Evolutionary conservation across 2,329 filamentous ascomycete species (phyloP), one percentile per base, ranked within the genome.

Genomic region (Pseudogymnoascus sp.): DNA sequence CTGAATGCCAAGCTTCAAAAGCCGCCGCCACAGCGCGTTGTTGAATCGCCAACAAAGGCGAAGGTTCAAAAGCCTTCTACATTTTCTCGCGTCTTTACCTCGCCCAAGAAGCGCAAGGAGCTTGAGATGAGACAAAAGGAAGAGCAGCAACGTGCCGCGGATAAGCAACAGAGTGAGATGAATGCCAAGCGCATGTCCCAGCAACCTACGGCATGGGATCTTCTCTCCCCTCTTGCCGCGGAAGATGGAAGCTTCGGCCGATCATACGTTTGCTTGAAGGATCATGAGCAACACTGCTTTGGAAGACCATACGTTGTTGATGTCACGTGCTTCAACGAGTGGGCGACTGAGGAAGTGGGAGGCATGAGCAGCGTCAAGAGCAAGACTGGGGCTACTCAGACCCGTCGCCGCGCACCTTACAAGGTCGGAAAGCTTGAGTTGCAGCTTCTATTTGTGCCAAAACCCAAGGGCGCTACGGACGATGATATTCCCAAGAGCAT

Each of bases 401-500:
- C 90, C 60, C 85, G 91, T 42, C 88, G 94, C 63, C 86, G 89
- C 60, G 93, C 94, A 10, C 94, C 94, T n/a, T 99, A 99, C 79
- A 91, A 93, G 76, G 86, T 99, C 70, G 94, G 92, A 67, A 96
- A 96, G 77, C 82, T 99, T 61, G 91, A 96, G 73, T 80, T 99
- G 39, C 94, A 99, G 77, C 83, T 99, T 7, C 81, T 99, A 12
- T 99, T 96, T 71, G 92, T 99, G 1, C 94, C 94, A 0, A 91
- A 92, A 69, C 93, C 94, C 4, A 93, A 91, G 79, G 89, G 89
- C 48, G 82, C 87, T 31, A 86, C 86, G 59, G 94, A 97, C 66
- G 92, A 97, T 13, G 93, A 97, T 68, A 97, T 99, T 91, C 94
- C 94, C 61, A 97, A 97, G 86, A 97, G 92, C 79, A 96, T 99